Conservation (phyloP, 208 protist species). For the Wallacemonas sp. region DNA sequence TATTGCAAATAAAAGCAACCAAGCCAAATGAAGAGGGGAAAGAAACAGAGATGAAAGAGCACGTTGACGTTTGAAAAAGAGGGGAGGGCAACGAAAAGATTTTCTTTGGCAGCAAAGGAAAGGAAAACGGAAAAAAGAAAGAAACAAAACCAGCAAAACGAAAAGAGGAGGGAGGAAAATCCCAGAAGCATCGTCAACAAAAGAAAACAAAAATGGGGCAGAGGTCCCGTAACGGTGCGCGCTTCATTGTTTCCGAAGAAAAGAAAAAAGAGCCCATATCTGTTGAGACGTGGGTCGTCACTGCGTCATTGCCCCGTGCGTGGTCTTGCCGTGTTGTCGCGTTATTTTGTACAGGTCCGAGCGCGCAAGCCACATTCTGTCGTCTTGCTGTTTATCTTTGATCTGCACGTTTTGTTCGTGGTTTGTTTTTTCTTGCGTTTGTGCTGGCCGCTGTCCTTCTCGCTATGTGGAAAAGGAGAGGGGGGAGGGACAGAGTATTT, state of each 20-base stretch:
- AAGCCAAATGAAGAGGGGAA: not conserved
- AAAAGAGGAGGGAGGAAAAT: not conserved
- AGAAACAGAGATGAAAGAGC: not conserved
- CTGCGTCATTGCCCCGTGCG: no score
- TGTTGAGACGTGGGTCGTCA: no score
- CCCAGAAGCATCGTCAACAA: no score
- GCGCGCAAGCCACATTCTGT: constrained; percentile 5
- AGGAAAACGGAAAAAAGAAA: constrained; percentile 16
- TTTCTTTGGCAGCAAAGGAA: constrained; percentile 7
- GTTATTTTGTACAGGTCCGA: no score
- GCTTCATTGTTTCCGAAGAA: no score
- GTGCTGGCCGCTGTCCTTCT: not conserved
- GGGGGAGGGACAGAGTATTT: no score
- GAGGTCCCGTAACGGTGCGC: no score
- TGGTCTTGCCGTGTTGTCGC: no score
- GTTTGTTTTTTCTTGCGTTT: constrained; percentile 12
- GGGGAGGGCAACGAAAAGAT: not conserved
- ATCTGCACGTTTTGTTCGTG: constrained; percentile 2
- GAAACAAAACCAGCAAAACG: not conserved
- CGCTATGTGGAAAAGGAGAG: no score
- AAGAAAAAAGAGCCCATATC: no score
- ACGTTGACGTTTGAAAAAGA: not conserved
- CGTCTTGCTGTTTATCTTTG: constrained; percentile 17
- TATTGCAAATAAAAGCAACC: not conserved
- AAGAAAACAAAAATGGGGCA: no score